Conservation (phyloP, 192 early-diverging fungal genomes). For the Umbelopsis ramanniana region DNA sequence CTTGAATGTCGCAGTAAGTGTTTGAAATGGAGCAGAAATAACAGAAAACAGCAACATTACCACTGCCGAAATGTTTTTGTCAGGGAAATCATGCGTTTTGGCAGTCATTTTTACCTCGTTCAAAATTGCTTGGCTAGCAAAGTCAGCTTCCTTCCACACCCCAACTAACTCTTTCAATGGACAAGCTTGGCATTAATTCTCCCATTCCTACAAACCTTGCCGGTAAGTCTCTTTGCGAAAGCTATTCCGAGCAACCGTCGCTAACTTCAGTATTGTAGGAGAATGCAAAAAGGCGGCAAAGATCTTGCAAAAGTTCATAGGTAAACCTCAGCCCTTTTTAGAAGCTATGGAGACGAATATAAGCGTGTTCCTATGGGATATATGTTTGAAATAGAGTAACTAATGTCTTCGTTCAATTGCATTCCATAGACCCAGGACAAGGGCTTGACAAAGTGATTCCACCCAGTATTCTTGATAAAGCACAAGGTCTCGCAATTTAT, state of each 20-base stretch:
- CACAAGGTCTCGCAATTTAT: conserved; percentile 83
- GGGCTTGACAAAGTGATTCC: conserved; percentile 67
- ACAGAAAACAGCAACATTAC: not conserved
- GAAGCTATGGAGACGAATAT: not conserved
- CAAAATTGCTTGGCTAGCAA: not conserved
- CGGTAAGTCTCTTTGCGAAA: conserved; percentile 13
- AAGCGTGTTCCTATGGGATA: no score
- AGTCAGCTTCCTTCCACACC: not conserved
- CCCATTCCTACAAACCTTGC: conserved; percentile 43
- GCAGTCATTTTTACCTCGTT: not conserved
- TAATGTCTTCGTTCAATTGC: not conserved
- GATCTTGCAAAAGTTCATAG: conserved; percentile 58
- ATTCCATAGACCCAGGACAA: conserved; percentile 43
- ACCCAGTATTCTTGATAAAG: conserved; percentile 58
- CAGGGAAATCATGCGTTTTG: conserved; percentile 8
- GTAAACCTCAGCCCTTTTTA: conserved; percentile 23
- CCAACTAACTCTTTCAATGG: not conserved
- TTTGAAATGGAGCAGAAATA: not conserved
- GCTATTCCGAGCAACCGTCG: no score
- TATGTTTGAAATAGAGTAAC: not conserved
- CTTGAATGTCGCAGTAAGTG: not conserved
- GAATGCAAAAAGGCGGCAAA: conserved; percentile 57
- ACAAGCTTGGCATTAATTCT: conserved; percentile 36
- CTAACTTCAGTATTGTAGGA: conserved; percentile 26
- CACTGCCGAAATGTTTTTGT: no score